phyloP scores from a whole-genome alignment of 2,329 filamentous ascomycete species.

The Pseudopithomyces maydicus region DNA sequence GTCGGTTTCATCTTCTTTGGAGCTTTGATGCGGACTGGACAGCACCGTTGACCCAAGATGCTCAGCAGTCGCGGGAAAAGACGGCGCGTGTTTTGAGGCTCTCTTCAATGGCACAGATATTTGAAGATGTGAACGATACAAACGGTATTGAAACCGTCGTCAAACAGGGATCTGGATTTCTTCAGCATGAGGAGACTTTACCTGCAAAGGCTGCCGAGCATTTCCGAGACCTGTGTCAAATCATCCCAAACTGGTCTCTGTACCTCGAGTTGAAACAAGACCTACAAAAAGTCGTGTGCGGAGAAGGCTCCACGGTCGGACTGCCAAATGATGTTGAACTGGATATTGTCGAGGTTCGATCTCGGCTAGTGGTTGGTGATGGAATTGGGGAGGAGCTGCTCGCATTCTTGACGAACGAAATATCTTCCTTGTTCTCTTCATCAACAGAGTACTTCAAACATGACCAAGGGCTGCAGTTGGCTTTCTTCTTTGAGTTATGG shows the following conservation, averaged over 20 bases:
- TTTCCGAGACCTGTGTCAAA: not conserved
- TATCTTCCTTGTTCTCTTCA: not conserved
- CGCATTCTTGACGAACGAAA: not conserved
- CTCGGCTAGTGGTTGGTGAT: not conserved
- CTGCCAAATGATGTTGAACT: not conserved
- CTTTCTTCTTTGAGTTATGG: not conserved
- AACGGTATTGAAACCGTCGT: not conserved
- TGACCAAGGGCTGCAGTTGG: not conserved
- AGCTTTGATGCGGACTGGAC: not conserved
- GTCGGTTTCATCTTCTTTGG: not conserved
- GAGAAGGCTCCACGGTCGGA: not conserved
- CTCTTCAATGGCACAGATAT: not conserved
- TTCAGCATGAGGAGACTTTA: not conserved
- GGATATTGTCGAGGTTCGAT: not conserved
- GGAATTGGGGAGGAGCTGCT: not conserved
- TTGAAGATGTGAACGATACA: not conserved
- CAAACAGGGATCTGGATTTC: not conserved
- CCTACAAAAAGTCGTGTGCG: not conserved
- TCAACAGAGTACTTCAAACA: not conserved
- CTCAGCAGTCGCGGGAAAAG: too few relatives aligned
- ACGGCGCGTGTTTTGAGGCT: not conserved
- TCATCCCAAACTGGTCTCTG: not conserved
- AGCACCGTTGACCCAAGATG: not conserved
- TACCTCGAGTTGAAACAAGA: not conserved
- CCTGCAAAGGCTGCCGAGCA: not conserved